Evolutionary conservation across 768 basidiomycete species (phyloP).

Genomic region (Russula brevipes): DNA sequence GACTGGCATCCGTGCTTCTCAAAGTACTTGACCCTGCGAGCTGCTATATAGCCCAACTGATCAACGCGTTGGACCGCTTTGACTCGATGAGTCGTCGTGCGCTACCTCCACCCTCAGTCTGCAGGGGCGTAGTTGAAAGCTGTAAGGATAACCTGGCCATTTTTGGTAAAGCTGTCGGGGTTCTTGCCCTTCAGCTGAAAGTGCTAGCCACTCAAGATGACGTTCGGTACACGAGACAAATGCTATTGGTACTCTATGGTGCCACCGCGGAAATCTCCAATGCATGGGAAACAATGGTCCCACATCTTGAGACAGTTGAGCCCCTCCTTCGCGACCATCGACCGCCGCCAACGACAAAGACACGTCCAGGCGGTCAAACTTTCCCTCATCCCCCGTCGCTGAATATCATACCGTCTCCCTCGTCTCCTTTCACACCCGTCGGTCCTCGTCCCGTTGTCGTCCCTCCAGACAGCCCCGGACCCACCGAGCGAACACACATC

Average conservation of each 20-base stretch:
- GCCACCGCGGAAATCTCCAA: slow-evolving; percentile 81
- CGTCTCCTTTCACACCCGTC: slow-evolving; percentile 25
- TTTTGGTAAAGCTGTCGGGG: slow-evolving; percentile 84
- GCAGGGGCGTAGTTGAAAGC: slow-evolving; percentile 72
- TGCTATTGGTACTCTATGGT: slow-evolving; percentile 83
- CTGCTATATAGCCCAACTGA: slow-evolving; percentile 73
- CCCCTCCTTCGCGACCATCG: slow-evolving; percentile 51
- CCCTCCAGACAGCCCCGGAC: slow-evolving; percentile 31
- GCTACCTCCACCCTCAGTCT: slow-evolving; percentile 64
- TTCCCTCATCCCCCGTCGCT: slow-evolving; percentile 20
- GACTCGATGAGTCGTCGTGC: slow-evolving; percentile 70
- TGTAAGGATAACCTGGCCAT: slow-evolving; percentile 79
- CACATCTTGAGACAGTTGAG: slow-evolving; percentile 64
- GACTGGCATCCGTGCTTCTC: slow-evolving; percentile 69
- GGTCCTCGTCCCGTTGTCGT: slow-evolving; percentile 23
- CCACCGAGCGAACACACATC: slow-evolving; percentile 37
- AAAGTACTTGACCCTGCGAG: slow-evolving; percentile 86
- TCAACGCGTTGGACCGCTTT: slow-evolving; percentile 86
- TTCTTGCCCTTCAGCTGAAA: slow-evolving; percentile 75
- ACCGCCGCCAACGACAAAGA: slow-evolving; percentile 34
- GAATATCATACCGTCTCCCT: slow-evolving; percentile 33
- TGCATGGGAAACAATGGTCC: slow-evolving; percentile 74
- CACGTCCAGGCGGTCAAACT: slow-evolving; percentile 29
- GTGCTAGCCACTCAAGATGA: slow-evolving; percentile 71
- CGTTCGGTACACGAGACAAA: slow-evolving; percentile 80